Percentiles rank a stretch among this genome's conserved stretches.
Evolutionary conservation across 1,284 basidiomycete species (phyloP).

Genomic region (Rhodotorula sp.): DNA sequence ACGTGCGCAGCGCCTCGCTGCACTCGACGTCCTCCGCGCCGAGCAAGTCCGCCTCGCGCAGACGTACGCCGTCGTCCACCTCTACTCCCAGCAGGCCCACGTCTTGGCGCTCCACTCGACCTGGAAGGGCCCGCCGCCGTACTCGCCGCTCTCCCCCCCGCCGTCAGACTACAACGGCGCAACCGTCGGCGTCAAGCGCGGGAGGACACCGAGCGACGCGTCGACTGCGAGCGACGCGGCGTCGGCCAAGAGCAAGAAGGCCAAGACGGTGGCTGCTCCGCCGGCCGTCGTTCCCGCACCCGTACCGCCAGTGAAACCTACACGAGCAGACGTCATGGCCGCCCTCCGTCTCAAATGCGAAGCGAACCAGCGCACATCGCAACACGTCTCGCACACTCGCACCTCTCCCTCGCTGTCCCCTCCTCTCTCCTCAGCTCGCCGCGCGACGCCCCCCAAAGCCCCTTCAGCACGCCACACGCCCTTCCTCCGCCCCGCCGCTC

Average conservation of each 20-base stretch:
- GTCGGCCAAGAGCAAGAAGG: conserved; percentile 11
- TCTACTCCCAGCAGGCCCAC: conserved; percentile 5
- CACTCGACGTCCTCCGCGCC: conserved; percentile 32
- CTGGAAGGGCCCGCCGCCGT: conserved; percentile 9
- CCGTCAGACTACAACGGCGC: not conserved
- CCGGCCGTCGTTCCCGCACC: too few relatives aligned
- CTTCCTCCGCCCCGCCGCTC: conserved; percentile 12
- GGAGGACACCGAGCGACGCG: conserved; percentile 15
- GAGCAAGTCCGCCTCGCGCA: conserved; percentile 40
- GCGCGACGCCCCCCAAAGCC: conserved; percentile 1
- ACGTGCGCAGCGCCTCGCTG: conserved; percentile 34
- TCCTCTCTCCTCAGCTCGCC: not conserved
- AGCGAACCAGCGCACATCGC: conserved; percentile 19
- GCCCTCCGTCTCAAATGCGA: conserved; percentile 33
- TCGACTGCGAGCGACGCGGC: conserved; percentile 6
- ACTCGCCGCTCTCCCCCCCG: conserved; percentile 8
- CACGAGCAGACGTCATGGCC: conserved; percentile 36
- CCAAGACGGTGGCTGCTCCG: not conserved
- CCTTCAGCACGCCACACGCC: conserved; percentile 8
- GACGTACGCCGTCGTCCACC: conserved; percentile 13
- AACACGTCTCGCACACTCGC: not conserved
- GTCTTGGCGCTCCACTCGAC: not conserved
- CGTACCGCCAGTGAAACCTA: not conserved
- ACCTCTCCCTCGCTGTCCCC: not conserved
- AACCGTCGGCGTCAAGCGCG: not conserved